Percentiles rank a stretch among this genome's conserved stretches.
phyloP scores from a whole-genome alignment of 805 yeast genomes.

The Nakazawaea holstii region DNA sequence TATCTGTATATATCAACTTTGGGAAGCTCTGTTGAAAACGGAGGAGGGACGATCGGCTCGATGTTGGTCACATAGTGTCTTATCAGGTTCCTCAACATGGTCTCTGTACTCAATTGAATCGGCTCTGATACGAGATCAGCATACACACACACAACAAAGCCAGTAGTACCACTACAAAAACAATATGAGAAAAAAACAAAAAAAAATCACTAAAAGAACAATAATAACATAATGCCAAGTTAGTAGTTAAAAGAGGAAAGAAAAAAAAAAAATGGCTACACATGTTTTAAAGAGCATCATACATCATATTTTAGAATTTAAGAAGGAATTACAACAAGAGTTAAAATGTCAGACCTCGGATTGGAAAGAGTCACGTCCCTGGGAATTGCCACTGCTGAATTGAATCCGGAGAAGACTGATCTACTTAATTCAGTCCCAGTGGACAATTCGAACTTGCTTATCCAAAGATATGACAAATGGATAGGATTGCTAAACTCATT shows the following conservation, averaged over 20 bases:
- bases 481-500: constrained; percentile 18
- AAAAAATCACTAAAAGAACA: neutral
- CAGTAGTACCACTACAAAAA: neutral
- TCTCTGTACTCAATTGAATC: neutral
- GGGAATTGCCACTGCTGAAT: constrained; percentile 9
- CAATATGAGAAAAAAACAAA: neutral
- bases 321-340: neutral
- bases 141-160: too few species aligned
- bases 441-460: constrained; percentile 8
- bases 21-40: neutral
- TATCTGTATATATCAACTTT: constrained; percentile 7
- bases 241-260: too few species aligned
- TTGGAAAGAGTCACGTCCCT: neutral
- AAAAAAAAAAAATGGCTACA: too few species aligned
- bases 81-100: neutral
- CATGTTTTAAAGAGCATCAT: too few species aligned
- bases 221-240: neutral
- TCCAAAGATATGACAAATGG: constrained; percentile 24
- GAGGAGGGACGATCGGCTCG: constrained; percentile 6
- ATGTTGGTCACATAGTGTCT: constrained; percentile 9
- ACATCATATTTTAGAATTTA: neutral
- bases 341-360: neutral
- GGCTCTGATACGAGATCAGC: too few species aligned
- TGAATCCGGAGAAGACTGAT: constrained; percentile 10
- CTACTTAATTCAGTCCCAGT: constrained; percentile 9